phyloP scores from a whole-genome alignment of 2,329 filamentous ascomycete species.

The Phoma sp. region DNA sequence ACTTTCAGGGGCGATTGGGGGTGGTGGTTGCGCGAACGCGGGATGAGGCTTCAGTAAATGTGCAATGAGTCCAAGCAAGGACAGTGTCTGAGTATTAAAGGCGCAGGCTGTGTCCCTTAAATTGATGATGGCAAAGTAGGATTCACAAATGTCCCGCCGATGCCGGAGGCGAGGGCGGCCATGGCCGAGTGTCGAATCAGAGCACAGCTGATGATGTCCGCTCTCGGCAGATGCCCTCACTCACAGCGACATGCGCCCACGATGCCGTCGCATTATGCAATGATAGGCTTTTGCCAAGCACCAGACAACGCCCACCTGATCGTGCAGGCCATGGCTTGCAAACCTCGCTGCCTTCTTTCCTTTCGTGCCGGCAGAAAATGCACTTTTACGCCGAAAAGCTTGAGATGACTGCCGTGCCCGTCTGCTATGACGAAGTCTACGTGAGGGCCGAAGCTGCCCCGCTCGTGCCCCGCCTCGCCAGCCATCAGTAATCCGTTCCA shows the following conservation, averaged over 20 bases:
- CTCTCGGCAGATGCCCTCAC: conserved; percentile 11
- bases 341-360: conserved; percentile 11
- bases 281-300: background rate
- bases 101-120: conserved; percentile 33
- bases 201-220: conserved; percentile 25
- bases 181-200: conserved; percentile 30
- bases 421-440: conserved; percentile 23
- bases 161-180: conserved; percentile 35
- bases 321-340: conserved; percentile 7
- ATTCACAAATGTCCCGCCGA: conserved; percentile 37
- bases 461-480: conserved; percentile 19
- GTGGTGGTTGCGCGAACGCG: background rate
- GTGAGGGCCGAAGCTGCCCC: conserved; percentile 17
- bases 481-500: conserved; percentile 21
- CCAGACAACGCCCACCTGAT: background rate
- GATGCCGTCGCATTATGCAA: background rate
- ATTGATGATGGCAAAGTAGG: conserved; percentile 33
- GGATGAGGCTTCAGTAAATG: conserved; percentile 3
- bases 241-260: conserved; percentile 1
- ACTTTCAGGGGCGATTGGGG: conserved; percentile 3
- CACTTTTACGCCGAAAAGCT: conserved; percentile 3
- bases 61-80: conserved; percentile 10
- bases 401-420: background rate
- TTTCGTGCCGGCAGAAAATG: background rate
- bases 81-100: conserved; percentile 23